Percentiles rank a stretch among this genome's conserved stretches.
phyloP scores from a whole-genome alignment of 2,329 filamentous ascomycete genomes.

The Fusarium virguliforme region DNA sequence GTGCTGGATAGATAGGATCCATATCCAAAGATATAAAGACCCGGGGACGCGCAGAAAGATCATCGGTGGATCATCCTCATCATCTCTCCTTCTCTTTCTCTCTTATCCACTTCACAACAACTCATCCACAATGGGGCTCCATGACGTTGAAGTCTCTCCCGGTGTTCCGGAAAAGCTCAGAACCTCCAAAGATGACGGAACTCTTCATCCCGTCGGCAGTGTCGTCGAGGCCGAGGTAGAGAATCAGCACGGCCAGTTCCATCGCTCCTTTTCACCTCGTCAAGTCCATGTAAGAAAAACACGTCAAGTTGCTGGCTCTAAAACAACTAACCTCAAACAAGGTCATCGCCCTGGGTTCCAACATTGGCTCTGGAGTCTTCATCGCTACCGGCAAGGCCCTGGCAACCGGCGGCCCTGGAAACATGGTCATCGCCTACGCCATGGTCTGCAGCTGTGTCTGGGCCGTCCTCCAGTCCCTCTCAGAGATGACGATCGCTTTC shows the following conservation, averaged over 20 bases:
- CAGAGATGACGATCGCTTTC: constrained; percentile 44
- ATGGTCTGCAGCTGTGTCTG: constrained; percentile 41
- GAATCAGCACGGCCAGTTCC: constrained; percentile 37
- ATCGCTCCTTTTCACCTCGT: constrained; percentile 41
- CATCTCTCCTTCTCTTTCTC: background rate
- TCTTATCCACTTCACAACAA: background rate
- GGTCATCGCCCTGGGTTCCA: constrained; percentile 43
- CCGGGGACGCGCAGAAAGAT: background rate
- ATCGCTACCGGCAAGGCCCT: constrained; percentile 40
- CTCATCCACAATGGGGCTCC: constrained; percentile 30
- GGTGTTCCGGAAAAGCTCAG: constrained; percentile 28
- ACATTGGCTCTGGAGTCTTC: constrained; percentile 42
- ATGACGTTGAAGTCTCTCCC: constrained; percentile 19
- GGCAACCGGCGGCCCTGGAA: constrained; percentile 41
- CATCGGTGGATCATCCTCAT: background rate
- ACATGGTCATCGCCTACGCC: constrained; percentile 40
- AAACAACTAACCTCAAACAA: background rate
- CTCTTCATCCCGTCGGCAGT: constrained; percentile 20
- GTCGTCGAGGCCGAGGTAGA: constrained; percentile 29
- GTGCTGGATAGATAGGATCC: background rate
- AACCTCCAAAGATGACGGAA: constrained; percentile 30
- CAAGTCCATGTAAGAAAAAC: constrained; percentile 39
- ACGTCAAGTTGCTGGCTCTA: background rate
- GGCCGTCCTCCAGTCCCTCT: constrained; percentile 39
- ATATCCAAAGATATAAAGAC: constrained; percentile 20